Conservation (phyloP, 768 basidiomycete species). For the Clitopilus passeckerianus region DNA sequence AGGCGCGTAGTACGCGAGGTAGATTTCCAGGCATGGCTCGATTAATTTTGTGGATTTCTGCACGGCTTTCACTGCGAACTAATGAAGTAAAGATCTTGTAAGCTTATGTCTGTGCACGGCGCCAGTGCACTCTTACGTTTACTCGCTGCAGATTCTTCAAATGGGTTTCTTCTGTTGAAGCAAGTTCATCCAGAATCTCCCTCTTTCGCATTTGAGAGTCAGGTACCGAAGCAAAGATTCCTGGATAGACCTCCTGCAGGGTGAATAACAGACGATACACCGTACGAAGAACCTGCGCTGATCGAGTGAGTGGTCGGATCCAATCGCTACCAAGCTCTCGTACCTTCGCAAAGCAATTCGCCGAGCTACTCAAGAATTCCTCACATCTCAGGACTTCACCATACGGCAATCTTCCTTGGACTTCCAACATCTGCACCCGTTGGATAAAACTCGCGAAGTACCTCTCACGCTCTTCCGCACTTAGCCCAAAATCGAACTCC, state of each 20-base stretch:
- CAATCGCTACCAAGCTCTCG: background rate
- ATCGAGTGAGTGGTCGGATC: background rate
- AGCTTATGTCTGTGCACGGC: background rate
- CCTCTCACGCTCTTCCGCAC: conserved; percentile 20
- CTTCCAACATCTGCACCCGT: conserved; percentile 26
- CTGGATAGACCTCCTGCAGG: conserved; percentile 30
- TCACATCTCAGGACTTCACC: conserved; percentile 35
- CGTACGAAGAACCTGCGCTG: conserved; percentile 26
- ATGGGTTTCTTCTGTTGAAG: conserved; percentile 27
- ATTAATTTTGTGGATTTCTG: conserved; percentile 17
- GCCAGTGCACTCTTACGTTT: conserved; percentile 19
- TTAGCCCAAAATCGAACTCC: conserved; percentile 23
- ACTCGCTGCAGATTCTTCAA: conserved; percentile 19
- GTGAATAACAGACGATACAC: conserved; percentile 26
- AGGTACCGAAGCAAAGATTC: conserved; percentile 24
- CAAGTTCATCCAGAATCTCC: conserved; percentile 23
- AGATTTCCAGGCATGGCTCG: conserved; percentile 16
- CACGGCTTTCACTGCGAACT: conserved; percentile 24
- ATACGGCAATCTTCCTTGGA: conserved; percentile 25
- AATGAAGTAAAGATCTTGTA: background rate
- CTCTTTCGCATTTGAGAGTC: conserved; percentile 17
- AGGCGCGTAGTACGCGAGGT: conserved; percentile 12
- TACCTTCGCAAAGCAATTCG: conserved; percentile 29
- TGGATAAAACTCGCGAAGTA: conserved; percentile 30
- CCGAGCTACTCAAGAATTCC: conserved; percentile 26